phyloP scores from a whole-genome alignment of 192 early-diverging fungal species.

The Backusella westeae region DNA sequence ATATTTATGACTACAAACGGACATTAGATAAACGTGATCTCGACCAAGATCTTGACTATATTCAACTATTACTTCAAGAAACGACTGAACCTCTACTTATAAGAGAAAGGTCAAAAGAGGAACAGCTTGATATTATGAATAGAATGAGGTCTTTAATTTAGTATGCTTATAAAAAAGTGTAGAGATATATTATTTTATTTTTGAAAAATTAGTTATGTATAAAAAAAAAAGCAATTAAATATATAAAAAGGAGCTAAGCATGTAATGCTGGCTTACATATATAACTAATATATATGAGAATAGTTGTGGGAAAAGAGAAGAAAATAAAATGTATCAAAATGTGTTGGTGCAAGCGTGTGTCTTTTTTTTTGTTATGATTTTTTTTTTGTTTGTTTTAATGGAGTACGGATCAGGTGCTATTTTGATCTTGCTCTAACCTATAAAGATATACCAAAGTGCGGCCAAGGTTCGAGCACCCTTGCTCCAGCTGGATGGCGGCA shows the following conservation, averaged over 20 bases:
- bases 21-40: not conserved
- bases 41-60: not conserved
- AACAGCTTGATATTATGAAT: not conserved
- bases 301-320: not conserved
- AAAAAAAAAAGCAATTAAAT: not conserved
- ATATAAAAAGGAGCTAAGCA: conserved; percentile 3
- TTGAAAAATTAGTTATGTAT: not conserved
- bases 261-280: not conserved
- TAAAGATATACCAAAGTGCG: not conserved
- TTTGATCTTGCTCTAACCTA: conserved; percentile 4
- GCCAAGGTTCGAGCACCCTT: conserved; percentile 9
- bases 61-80: not conserved
- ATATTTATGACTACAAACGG: not conserved
- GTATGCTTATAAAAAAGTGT: not conserved
- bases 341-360: not conserved
- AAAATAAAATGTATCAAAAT: not conserved
- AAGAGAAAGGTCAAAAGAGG: not conserved
- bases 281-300: not conserved
- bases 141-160: conserved; percentile 4
- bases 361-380: not conserved
- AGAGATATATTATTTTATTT: not conserved
- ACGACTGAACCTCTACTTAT: not conserved
- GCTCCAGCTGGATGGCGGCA: conserved; percentile 15
- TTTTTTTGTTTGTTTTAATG: not conserved
- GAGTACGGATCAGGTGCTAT: not conserved